Conservation (phyloP, 2,329 filamentous ascomycete genomes). For the Pestalotiopsis fici region DNA sequence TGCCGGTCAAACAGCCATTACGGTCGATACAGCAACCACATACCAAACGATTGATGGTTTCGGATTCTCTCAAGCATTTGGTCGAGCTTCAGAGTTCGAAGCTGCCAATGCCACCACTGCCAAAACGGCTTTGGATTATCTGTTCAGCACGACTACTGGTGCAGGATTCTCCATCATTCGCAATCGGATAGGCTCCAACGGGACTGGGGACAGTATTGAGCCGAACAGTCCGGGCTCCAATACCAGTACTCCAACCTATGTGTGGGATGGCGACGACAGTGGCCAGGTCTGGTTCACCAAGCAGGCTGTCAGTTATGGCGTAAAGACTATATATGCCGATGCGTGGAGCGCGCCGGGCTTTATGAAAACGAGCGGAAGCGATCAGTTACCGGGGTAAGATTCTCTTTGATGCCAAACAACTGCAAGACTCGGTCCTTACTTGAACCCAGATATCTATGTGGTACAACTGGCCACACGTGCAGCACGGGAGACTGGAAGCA, state of each 20-base stretch:
- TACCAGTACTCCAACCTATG: slow-evolving; percentile 39
- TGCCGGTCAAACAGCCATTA: slow-evolving; percentile 24
- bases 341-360: slow-evolving; percentile 49
- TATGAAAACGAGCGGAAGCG: slow-evolving; percentile 46
- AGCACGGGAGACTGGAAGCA: slow-evolving; percentile 45
- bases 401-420: background rate
- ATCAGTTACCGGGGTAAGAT: slow-evolving; percentile 24
- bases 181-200: slow-evolving; percentile 46
- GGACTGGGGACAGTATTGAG: slow-evolving; percentile 36
- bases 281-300: slow-evolving; percentile 55
- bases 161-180: slow-evolving; percentile 52
- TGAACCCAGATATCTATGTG: slow-evolving; percentile 34
- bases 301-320: slow-evolving; percentile 42
- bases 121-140: slow-evolving; percentile 40
- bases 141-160: slow-evolving; percentile 45
- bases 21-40: slow-evolving; percentile 23
- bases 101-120: slow-evolving; percentile 30
- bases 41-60: slow-evolving; percentile 46
- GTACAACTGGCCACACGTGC: slow-evolving; percentile 37
- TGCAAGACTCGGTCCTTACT: background rate
- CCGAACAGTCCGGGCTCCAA: slow-evolving; percentile 45
- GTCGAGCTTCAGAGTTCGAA: slow-evolving; percentile 40
- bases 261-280: slow-evolving; percentile 46
- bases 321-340: slow-evolving; percentile 40
- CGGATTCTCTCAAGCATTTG: slow-evolving; percentile 50